phyloP scores from a whole-genome alignment of 306 rosid genomes.

The Citrullus colocynthis region DNA sequence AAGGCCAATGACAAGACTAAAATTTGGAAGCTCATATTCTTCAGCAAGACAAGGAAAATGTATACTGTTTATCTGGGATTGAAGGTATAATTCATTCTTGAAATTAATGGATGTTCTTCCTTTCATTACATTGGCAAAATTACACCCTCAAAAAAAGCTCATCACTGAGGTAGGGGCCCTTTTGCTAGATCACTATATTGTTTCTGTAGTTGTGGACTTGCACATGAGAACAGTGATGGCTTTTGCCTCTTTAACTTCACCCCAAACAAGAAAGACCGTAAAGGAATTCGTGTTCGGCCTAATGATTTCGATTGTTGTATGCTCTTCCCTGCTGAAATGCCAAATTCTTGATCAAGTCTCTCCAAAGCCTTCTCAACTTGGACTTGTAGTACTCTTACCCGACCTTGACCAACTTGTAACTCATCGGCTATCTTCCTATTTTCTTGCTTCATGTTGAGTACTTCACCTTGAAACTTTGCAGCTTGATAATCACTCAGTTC shows the following conservation, averaged over 20 bases:
- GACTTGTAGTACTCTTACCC: constrained; percentile 31
- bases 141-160: not conserved
- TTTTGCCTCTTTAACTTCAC: constrained; percentile 53
- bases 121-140: not conserved
- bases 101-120: not conserved
- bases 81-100: not conserved
- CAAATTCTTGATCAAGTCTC: constrained; percentile 37
- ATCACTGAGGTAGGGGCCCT: constrained; percentile 8
- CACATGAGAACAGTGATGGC: constrained; percentile 44
- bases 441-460: constrained; percentile 78
- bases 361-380: constrained; percentile 48
- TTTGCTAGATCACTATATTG: constrained; percentile 26
- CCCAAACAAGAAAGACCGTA: constrained; percentile 80
- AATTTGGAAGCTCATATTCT: not conserved
- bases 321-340: constrained; percentile 18
- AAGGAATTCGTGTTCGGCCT: constrained; percentile 37
- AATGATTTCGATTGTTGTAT: constrained; percentile 13
- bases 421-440: constrained; percentile 53
- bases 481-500: constrained; percentile 50
- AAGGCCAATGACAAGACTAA: not conserved
- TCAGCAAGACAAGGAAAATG: not conserved
- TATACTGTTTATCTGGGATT: not conserved
- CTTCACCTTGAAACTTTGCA: constrained; percentile 90
- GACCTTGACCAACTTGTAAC: constrained; percentile 39
- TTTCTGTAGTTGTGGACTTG: constrained; percentile 34